Evolutionary conservation across 179 eudicot genomes (phyloP), one percentile per base, ranked within the genome.

Genomic region (Silene noctiflora): DNA sequence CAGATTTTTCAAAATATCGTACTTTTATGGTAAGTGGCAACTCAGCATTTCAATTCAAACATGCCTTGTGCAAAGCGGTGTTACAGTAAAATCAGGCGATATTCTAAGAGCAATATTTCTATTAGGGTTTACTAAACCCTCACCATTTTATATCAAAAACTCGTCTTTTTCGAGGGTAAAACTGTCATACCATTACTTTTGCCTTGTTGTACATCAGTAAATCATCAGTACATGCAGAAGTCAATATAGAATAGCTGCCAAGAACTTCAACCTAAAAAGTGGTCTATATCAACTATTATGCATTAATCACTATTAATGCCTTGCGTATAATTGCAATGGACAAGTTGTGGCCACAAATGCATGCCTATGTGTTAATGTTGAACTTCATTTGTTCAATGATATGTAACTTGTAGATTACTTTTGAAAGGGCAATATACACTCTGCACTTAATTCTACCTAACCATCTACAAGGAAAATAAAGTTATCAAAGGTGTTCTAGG

Each of bases 281-380:
- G 22, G 63, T 55, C 64, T 20, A 29, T 71, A 55, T 31, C 73
- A 48, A 48, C 53, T 48, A 69, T 53, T 53, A 53, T 53, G 59
- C 17, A 53, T 53, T 48, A 29, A 29, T 29, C 33, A 29, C 33
- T 29, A 2, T 29, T 29, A 69, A 21, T 46, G 27, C 33, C 12
- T 46, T 69, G 73, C 2, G 33, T 48, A 21, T 48, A 48, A 8
- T 27, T 71, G 51, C 62, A 12, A 6, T 9, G 29, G 62, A 42
- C 21, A 29, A 29, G 13, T 24, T 51, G 19, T 51, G 35, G 35
- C 61, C 74, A 69, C 74, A 70, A 25, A 11, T 44, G 61, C 21
- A 48, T 25, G 74, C 39, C 24, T 24, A 16, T 48, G 21, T 27
- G 19, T 16, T 25, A 5, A 17, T 29, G 44, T 17, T 31, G 17